Evolutionary conservation across 2,329 filamentous ascomycete genomes (phyloP).

Genomic region (Aspergillus sp.): DNA sequence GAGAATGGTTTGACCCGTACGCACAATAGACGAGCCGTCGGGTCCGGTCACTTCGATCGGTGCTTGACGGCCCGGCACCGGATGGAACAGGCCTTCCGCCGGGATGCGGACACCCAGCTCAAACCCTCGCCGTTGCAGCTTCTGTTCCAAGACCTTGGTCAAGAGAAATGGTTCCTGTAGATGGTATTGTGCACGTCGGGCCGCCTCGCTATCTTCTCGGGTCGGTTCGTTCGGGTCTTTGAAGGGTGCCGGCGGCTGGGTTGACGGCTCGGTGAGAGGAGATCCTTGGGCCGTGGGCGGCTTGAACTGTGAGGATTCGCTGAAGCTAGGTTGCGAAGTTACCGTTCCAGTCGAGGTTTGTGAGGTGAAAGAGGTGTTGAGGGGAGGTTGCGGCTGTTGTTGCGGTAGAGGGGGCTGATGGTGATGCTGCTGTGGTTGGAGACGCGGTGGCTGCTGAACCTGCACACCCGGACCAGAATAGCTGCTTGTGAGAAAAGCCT

Average conservation of each 20-base stretch:
- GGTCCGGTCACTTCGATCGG: slow-evolving; percentile 55
- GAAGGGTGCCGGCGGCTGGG: slow-evolving; percentile 62
- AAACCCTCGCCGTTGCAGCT: slow-evolving; percentile 57
- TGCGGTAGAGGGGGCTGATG: slow-evolving; percentile 41
- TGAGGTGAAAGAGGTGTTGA: slow-evolving; percentile 42
- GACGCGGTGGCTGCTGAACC: slow-evolving; percentile 32
- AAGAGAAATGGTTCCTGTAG: slow-evolving; percentile 72
- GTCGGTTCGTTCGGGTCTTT: slow-evolving; percentile 66
- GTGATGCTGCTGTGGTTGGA: slow-evolving; percentile 42
- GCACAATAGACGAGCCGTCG: slow-evolving; percentile 62
- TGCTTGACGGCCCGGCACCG: slow-evolving; percentile 42
- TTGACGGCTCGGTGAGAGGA: slow-evolving; percentile 65
- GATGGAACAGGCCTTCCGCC: slow-evolving; percentile 54
- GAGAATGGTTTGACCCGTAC: slow-evolving; percentile 69
- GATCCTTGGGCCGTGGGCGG: slow-evolving; percentile 56
- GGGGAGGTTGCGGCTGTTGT: slow-evolving; percentile 35
- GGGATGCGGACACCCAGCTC: slow-evolving; percentile 61
- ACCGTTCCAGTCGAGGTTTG: slow-evolving; percentile 43
- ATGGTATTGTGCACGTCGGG: slow-evolving; percentile 66
- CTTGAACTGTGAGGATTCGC: slow-evolving; percentile 51
- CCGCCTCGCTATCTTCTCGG: slow-evolving; percentile 60
- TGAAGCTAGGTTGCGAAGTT: slow-evolving; percentile 50
- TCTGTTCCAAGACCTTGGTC: slow-evolving; percentile 57
- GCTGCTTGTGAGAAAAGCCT: slow-evolving; percentile 70
- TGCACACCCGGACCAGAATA: slow-evolving; percentile 44